Conservation (phyloP, 495 filamentous ascomycete species). For the Letharia columbiana region DNA sequence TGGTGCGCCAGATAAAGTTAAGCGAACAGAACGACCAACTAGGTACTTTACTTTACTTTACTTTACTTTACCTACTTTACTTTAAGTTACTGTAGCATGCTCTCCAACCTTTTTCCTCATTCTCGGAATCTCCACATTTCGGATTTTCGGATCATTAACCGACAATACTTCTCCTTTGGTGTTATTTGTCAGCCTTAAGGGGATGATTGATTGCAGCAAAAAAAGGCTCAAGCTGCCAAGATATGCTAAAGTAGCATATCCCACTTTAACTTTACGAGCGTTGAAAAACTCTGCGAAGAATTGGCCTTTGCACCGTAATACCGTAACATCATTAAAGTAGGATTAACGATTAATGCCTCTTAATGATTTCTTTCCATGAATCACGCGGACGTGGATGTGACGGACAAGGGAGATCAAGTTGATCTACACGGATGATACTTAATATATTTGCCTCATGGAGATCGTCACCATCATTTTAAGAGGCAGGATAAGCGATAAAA, state of each 20-base stretch:
- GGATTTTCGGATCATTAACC: constrained; percentile 13
- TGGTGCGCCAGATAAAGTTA: constrained; percentile 16
- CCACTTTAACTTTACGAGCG: background rate
- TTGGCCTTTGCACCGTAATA: background rate
- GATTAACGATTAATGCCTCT: background rate
- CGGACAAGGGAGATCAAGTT: background rate
- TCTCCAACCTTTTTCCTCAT: background rate
- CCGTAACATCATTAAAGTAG: too few species aligned
- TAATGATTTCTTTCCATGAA: background rate
- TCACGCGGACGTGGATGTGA: background rate
- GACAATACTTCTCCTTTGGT: background rate
- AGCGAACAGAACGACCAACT: background rate
- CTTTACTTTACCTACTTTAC: too few species aligned
- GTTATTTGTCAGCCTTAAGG: constrained; percentile 2
- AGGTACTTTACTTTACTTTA: too few species aligned
- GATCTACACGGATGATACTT: too few species aligned
- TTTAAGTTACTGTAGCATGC: too few species aligned
- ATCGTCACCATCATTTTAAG: background rate
- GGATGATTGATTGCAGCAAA: background rate
- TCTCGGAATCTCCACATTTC: constrained; percentile 13
- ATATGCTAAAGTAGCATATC: background rate
- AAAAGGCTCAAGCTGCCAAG: background rate
- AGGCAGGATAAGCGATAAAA: background rate
- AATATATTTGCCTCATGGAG: background rate
- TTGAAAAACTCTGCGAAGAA: background rate